These are phyloP conservation scores for Lumnitzera racemosa DNA, from an alignment of 345 rosid species.

Conservation along the genomic window DNA sequence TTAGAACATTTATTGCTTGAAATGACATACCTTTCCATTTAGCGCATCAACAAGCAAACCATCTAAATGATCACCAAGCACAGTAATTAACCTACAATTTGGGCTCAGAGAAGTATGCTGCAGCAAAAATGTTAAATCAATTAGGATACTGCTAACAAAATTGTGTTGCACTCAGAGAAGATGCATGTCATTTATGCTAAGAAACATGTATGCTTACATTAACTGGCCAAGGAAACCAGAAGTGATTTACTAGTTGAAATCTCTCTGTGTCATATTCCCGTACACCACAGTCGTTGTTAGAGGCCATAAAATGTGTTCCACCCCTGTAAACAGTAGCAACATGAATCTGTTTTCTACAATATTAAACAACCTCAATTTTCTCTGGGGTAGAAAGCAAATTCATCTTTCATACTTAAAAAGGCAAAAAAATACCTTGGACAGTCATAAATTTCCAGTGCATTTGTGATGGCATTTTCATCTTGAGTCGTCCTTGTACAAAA, in stretches of 20 bases:
- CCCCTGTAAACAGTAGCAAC: slow-evolving; percentile 33
- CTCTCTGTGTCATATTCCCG: slow-evolving; percentile 49
- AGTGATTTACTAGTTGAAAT: slow-evolving; percentile 42
- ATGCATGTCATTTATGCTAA: background rate
- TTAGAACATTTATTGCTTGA: background rate
- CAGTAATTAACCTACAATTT: slow-evolving; percentile 29
- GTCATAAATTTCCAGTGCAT: slow-evolving; percentile 53
- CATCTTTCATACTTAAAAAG: background rate
- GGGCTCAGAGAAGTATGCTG: slow-evolving; percentile 70
- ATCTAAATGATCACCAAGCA: slow-evolving; percentile 50
- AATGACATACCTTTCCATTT: slow-evolving; percentile 41
- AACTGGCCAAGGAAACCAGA: slow-evolving; percentile 52
- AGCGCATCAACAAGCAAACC: slow-evolving; percentile 50
- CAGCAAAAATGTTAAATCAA: slow-evolving; percentile 9
- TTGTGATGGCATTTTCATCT: slow-evolving; percentile 60
- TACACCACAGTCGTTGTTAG: slow-evolving; percentile 44
- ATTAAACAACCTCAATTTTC: background rate
- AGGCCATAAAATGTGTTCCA: slow-evolving; percentile 42
- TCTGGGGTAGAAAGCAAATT: too few species aligned
- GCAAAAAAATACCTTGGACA: slow-evolving; percentile 29
- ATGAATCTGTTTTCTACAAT: background rate
- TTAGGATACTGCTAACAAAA: slow-evolving; percentile 1
- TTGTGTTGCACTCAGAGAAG: background rate
- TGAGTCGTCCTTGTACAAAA: slow-evolving; percentile 47
- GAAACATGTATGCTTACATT: slow-evolving; percentile 28